Evolutionary conservation across 768 basidiomycete genomes (phyloP), one percentile per base, ranked within the genome.

Genomic region (Tylopilus balloui): DNA sequence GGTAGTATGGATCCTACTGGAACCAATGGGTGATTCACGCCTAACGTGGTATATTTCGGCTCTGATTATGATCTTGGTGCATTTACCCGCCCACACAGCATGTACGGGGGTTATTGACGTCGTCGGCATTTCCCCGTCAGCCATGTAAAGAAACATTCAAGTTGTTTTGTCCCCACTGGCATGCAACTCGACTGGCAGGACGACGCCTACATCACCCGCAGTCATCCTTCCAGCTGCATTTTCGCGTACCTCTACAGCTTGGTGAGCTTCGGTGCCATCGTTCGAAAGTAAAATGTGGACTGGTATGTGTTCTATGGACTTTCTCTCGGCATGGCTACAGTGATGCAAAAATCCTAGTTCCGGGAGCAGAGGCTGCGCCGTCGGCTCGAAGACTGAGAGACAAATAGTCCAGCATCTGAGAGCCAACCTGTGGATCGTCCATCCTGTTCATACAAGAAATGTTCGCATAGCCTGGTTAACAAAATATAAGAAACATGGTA

Each of bases 391-490:
- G 31, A 31, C 35, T 42, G 28, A 32, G n/a, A 34, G n/a, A 12
- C 37, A 38, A 55, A 50, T 46, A 47, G 40, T 45, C 34, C 40
- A 27, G 23, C 23, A 14, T 21, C 24, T 42, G 47, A 15, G 51
- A 32, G 35, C 58, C 60, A 65, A 65, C 58, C 63, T 60, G 63
- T 65, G 48, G 27, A 52, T 36, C 24, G 37, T 45, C 39, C 39
- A 46, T 44, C 40, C 32, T 37, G 47, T 17, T 34, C 25, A 38
- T 29, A 42, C 31, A 56, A 42, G 4, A 54, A n/a, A 51, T 49
- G 35, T 13, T 6, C 29, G 37, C 54, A 56, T 38, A 50, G 56
- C 63, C 40, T 14, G 37, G 32, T n/a, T 4, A 34, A 41, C 17
- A 21, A 17, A 42, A 27, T 60, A 63, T 60, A 64, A 65, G 46